Evolutionary conservation across 225 moss, liverwort and hornwort species (phyloP).

Genomic region (Climacium dendroides): DNA sequence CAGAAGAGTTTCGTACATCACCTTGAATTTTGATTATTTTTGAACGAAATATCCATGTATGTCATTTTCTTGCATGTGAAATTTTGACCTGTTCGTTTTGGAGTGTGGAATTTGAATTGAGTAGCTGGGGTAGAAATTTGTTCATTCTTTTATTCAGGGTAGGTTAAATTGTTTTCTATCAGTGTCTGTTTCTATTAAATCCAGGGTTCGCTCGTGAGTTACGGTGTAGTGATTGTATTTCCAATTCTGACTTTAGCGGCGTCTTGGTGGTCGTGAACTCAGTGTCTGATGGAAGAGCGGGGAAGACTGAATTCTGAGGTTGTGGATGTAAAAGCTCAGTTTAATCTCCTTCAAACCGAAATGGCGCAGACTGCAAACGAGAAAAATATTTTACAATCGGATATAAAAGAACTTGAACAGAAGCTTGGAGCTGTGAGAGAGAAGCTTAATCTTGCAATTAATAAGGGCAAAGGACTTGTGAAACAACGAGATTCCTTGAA

Average conservation of each 20-base stretch:
- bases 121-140: no score
- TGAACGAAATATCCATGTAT: background rate
- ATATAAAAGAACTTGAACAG: slow-evolving; percentile 40
- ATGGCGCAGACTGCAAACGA: slow-evolving; percentile 10
- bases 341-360: slow-evolving; percentile 6
- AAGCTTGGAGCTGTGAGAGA: slow-evolving; percentile 50
- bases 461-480: slow-evolving; percentile 73
- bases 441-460: slow-evolving; percentile 65
- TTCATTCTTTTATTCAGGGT: rapidly evolving
- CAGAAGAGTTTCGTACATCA: background rate
- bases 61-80: background rate
- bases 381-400: slow-evolving; percentile 20
- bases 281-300: slow-evolving; percentile 32
- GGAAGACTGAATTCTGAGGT: slow-evolving; percentile 25
- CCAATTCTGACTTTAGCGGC: background rate
- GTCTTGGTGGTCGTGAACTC: background rate
- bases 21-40: background rate
- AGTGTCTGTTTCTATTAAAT: rapidly evolving
- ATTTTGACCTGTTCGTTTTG: background rate
- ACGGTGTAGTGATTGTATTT: background rate
- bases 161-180: rapidly evolving
- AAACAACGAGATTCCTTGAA: slow-evolving; percentile 61
- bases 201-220: background rate
- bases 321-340: background rate
- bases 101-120: background rate